Evolutionary conservation across 73 alveolate genomes (phyloP), one percentile per base, ranked within the genome.

Genomic region (Blepharisma stoltei): DNA sequence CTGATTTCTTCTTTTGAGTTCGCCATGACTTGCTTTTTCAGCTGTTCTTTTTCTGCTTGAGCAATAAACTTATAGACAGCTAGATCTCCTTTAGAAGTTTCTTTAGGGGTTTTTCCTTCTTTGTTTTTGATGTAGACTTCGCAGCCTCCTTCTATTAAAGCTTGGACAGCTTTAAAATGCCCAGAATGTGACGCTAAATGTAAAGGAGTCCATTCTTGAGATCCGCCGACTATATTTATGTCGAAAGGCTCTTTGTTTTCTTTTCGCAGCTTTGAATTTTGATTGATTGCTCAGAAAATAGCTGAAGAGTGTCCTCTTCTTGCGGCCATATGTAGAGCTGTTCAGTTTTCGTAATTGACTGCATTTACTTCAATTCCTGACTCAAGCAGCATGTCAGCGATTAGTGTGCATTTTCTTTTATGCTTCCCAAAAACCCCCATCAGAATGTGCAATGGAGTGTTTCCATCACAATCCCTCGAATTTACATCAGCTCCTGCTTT

Each of bases 121-220:
- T 47, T 46, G 55, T 81, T 86, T 11, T 37, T 49, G 21, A 82
- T 82, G 20, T 18, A 37, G 6, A 80, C 79, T 32, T 82, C 68
- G 14, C 90, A 89, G 46, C 86, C 85, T 25, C 53, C 88, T 46
- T 86, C 86, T 76, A 85, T 69, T 18, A 89, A 71, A 44, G 78
- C 80, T 77, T 85, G 89, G 6, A 85, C 90, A 14, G 82, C 86
- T 52, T 88, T 88, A 71, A 67, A 70, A 81, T 88, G 88, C 6
- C 92, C 95, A 0, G 86, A 78, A 80, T 77, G 84, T 37, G 90
- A 90, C 7, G 95, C 95, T 0, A 88, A 55, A 85, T 88, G 95
- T 25, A 81, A 78, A 38, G 85, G 80, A n/a, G 92, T 80, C 92
- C 95, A 88, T 32, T 73, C 77, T 20, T 83, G 46, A 21, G 43